phyloP scores from a whole-genome alignment of 129 eudicot genomes.

The Centrapalus pauciflorus region DNA sequence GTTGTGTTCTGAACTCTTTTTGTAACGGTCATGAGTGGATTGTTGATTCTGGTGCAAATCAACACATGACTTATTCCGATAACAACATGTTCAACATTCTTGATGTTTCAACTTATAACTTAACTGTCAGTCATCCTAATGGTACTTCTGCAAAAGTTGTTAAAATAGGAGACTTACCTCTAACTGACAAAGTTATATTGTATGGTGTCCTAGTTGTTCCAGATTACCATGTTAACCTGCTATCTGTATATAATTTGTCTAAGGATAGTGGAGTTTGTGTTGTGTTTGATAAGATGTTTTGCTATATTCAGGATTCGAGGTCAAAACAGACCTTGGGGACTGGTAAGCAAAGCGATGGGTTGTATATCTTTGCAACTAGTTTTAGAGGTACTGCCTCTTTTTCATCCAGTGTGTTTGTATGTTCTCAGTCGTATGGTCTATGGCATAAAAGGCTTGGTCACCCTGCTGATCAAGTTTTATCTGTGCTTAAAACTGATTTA shows the following conservation, averaged over 20 bases:
- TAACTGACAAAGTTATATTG: background rate
- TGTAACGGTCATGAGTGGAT: too few relatives aligned
- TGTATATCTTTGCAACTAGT: background rate
- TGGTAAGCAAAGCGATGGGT: background rate
- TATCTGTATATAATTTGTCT: background rate
- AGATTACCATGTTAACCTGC: background rate
- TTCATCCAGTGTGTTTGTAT: too few relatives aligned
- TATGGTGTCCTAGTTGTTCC: background rate
- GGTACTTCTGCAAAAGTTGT: background rate
- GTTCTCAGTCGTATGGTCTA: too few relatives aligned
- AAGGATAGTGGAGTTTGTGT: background rate
- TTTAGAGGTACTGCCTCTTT: too few relatives aligned
- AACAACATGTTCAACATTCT: background rate
- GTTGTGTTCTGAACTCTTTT: too few relatives aligned
- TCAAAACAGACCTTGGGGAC: background rate
- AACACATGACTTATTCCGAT: background rate
- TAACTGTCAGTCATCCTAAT: background rate
- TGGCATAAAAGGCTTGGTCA: slow-evolving; percentile 1
- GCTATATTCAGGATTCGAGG: background rate
- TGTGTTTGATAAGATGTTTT: background rate
- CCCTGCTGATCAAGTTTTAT: background rate
- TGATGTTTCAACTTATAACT: background rate
- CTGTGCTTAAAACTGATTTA: too few relatives aligned
- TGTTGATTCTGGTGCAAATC: background rate
- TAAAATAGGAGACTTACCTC: background rate